Conservation (phyloP, 2,329 filamentous ascomycete species). For the Pseudogymnoascus sp. region DNA sequence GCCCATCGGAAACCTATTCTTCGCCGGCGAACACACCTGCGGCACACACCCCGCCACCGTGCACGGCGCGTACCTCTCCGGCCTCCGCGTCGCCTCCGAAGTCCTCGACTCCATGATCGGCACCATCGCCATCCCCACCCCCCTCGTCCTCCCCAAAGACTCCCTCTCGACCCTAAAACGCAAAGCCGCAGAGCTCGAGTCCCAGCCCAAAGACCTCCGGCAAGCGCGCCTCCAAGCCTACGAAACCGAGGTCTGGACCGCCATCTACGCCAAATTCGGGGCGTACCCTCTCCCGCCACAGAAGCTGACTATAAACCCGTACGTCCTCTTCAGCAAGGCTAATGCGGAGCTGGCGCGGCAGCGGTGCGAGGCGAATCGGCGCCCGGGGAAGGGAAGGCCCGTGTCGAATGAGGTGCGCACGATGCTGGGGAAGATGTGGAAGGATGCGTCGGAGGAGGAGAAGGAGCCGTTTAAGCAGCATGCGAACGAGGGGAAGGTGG, state of each 20-base stretch:
- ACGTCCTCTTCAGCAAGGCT: slow-evolving; percentile 78
- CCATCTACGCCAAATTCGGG: slow-evolving; percentile 54
- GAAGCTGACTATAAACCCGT: slow-evolving; percentile 73
- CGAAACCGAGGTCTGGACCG: slow-evolving; percentile 44
- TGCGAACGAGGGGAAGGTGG: slow-evolving; percentile 60
- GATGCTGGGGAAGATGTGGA: slow-evolving; percentile 87
- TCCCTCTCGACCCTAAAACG: slow-evolving; percentile 41
- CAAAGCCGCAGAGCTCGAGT: slow-evolving; percentile 33
- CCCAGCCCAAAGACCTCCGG: slow-evolving; percentile 36
- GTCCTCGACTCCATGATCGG: slow-evolving; percentile 74
- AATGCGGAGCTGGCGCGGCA: slow-evolving; percentile 55
- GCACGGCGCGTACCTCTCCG: slow-evolving; percentile 91
- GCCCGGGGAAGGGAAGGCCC: slow-evolving; percentile 53
- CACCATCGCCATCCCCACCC: slow-evolving; percentile 66
- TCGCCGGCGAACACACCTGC: slow-evolving; percentile 93
- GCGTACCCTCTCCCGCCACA: slow-evolving; percentile 62
- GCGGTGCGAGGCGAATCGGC: slow-evolving; percentile 57
- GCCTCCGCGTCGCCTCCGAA: slow-evolving; percentile 80
- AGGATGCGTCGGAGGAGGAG: slow-evolving; percentile 59
- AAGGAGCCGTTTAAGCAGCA: slow-evolving; percentile 71
- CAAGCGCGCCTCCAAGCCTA: slow-evolving; percentile 48
- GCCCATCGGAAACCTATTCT: slow-evolving; percentile 78
- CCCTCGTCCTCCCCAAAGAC: slow-evolving; percentile 62
- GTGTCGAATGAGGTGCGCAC: slow-evolving; percentile 75
- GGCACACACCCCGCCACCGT: slow-evolving; percentile 95